Conservation (phyloP, 1,139 yeast genomes). For the Lodderomyces margitis region DNA sequence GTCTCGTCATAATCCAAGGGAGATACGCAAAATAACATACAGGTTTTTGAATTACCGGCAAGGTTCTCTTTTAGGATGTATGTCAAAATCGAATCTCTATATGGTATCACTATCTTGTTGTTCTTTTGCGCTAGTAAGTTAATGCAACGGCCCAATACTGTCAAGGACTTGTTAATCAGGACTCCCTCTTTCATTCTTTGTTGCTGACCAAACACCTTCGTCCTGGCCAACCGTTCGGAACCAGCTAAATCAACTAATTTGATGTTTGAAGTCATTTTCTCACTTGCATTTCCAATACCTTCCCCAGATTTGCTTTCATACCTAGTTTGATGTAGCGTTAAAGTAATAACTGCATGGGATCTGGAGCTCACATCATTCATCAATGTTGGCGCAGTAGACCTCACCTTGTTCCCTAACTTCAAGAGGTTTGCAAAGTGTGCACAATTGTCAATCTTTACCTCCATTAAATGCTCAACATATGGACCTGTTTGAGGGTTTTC, state of each 20-base stretch:
- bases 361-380: constrained; percentile 71
- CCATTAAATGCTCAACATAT: constrained; percentile 62
- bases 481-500: constrained; percentile 66
- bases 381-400: constrained; percentile 68
- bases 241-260: constrained; percentile 82
- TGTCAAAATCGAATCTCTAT: constrained; percentile 70
- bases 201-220: constrained; percentile 59
- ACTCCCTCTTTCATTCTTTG: constrained; percentile 71
- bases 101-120: constrained; percentile 49
- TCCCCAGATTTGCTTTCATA: constrained; percentile 18
- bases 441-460: constrained; percentile 42
- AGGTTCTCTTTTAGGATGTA: constrained; percentile 70
- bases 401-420: constrained; percentile 43
- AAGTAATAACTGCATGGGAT: constrained; percentile 75
- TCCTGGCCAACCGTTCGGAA: constrained; percentile 64
- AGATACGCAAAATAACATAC: constrained; percentile 73
- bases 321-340: constrained; percentile 57
- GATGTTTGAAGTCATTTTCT: constrained; percentile 55
- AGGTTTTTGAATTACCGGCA: constrained; percentile 74
- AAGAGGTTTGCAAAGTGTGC: constrained; percentile 46
- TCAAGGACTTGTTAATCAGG: constrained; percentile 69
- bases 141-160: constrained; percentile 75
- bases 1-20: constrained; percentile 78
- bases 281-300: constrained; percentile 49
- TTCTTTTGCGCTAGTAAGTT: constrained; percentile 39